phyloP scores from a whole-genome alignment of 495 filamentous ascomycete species.

The Penicillium atrosanguineum region DNA sequence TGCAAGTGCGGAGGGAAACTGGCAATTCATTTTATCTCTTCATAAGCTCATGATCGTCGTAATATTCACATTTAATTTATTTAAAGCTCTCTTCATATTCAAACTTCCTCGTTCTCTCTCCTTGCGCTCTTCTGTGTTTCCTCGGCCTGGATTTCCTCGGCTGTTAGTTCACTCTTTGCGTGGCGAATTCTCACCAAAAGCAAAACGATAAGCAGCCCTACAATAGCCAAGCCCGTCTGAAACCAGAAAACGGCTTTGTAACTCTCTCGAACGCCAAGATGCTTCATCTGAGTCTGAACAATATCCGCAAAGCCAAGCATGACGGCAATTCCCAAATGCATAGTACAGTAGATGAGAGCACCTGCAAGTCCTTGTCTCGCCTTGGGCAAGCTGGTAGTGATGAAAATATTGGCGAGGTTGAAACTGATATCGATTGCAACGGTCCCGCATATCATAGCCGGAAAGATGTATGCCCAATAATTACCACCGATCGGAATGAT shows the following conservation, averaged over 20 bases:
- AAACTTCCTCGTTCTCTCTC: neutral
- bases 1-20: too few species aligned
- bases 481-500: conserved; percentile 59
- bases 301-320: conserved; percentile 76
- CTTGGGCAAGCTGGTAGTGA: conserved; percentile 70
- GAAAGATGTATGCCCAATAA: conserved; percentile 75
- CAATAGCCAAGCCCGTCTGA: conserved; percentile 53
- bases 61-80: neutral
- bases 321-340: conserved; percentile 82
- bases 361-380: conserved; percentile 74
- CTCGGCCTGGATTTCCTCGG: conserved; percentile 56
- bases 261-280: conserved; percentile 43
- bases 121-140: neutral
- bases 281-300: conserved; percentile 52
- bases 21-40: neutral
- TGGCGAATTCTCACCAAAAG: conserved; percentile 63
- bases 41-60: neutral
- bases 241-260: conserved; percentile 71
- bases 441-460: conserved; percentile 78
- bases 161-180: conserved; percentile 67
- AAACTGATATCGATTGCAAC: conserved; percentile 82
- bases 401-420: conserved; percentile 81
- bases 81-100: too few species aligned
- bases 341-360: conserved; percentile 60
- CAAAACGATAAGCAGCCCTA: conserved; percentile 56